Percentiles rank a stretch among this genome's conserved stretches.
phyloP scores from a whole-genome alignment of 495 filamentous ascomycete genomes.

The Xylaria telfairii region DNA sequence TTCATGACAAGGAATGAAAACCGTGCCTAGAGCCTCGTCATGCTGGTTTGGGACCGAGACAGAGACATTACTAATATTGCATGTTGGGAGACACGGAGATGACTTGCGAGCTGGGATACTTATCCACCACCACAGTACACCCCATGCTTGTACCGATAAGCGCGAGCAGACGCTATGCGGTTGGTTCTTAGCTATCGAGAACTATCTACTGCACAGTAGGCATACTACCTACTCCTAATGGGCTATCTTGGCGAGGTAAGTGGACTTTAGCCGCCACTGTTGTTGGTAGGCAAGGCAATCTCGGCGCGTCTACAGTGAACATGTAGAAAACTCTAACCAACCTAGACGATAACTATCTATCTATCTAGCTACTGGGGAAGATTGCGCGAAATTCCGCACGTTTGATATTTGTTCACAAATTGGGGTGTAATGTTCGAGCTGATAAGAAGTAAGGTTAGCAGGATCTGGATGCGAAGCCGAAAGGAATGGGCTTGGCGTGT shows the following conservation, averaged over 20 bases:
- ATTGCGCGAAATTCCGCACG: too few species aligned
- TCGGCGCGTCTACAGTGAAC: neutral
- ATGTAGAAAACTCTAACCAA: neutral
- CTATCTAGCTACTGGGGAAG: too few species aligned
- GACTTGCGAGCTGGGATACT: neutral
- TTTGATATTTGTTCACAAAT: too few species aligned
- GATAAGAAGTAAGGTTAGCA: neutral
- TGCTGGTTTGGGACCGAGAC: too few species aligned
- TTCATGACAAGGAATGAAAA: neutral
- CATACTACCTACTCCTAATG: too few species aligned
- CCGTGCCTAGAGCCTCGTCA: neutral
- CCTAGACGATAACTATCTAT: too few species aligned
- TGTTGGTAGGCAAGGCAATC: neutral
- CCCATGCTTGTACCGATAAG: neutral
- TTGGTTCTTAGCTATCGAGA: neutral
- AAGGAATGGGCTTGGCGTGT: constrained; percentile 7
- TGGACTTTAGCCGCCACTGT: neutral
- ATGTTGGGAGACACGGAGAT: neutral
- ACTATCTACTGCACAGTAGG: neutral
- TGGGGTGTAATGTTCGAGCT: neutral
- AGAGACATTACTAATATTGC: too few species aligned
- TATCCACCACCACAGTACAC: too few species aligned
- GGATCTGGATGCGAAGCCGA: neutral
- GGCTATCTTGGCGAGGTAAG: neutral
- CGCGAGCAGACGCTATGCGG: neutral